These are phyloP conservation scores for Fusarium tuaranense DNA, from an alignment of 2,329 filamentous ascomycete species.

Conservation along the genomic window DNA sequence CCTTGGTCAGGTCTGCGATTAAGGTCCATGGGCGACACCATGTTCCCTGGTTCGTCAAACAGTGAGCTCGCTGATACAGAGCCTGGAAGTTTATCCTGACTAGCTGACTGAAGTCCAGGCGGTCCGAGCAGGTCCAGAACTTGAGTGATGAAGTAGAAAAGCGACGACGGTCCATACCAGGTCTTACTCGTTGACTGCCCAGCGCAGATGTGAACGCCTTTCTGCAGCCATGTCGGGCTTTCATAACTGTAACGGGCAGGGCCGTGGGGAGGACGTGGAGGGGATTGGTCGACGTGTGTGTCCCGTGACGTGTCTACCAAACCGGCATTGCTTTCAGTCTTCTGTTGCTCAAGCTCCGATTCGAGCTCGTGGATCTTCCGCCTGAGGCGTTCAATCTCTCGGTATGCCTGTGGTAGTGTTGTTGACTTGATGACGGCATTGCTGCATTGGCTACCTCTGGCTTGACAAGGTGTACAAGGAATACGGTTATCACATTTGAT, in stretches of 20 bases:
- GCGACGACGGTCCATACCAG: conserved; percentile 20
- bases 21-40: neutral
- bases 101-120: neutral
- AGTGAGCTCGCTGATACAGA: neutral
- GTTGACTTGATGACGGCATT: neutral
- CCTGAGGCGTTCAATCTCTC: neutral
- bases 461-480: neutral
- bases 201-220: conserved; percentile 12
- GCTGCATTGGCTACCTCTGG: neutral
- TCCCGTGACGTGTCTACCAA: neutral
- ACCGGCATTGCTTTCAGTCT: neutral
- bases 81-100: neutral
- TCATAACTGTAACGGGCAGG: neutral
- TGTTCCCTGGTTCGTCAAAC: neutral
- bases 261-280: neutral
- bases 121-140: neutral
- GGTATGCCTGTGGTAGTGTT: neutral
- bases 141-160: conserved; percentile 13
- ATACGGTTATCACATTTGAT: conserved; percentile 19
- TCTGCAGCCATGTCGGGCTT: neutral
- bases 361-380: neutral
- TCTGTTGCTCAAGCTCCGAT: neutral
- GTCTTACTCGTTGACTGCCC: conserved; percentile 5
- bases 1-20: neutral
- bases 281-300: neutral